A percentile compares a stretch with the other conserved stretches of the same genome.
Evolutionary conservation across 495 filamentous ascomycete genomes (phyloP).

Genomic region (Filosporella fistucella): DNA sequence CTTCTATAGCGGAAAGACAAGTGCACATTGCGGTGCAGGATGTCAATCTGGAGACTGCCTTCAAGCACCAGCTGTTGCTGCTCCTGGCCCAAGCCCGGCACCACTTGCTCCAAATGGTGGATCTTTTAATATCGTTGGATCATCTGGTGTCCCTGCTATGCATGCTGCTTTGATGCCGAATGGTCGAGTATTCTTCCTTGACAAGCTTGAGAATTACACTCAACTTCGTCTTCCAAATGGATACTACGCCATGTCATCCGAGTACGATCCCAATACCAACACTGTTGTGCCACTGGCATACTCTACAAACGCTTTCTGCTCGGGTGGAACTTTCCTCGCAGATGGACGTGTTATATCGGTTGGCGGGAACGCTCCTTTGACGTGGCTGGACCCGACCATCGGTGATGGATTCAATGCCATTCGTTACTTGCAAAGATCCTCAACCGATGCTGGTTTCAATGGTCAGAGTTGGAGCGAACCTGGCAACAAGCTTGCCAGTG

Average conservation of each 20-base stretch:
- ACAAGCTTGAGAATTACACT: slow-evolving; percentile 61
- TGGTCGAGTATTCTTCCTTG: slow-evolving; percentile 55
- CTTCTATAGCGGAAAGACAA: slow-evolving; percentile 25
- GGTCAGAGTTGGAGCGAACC: slow-evolving; percentile 52
- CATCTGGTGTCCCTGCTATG: slow-evolving; percentile 60
- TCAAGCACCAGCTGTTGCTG: slow-evolving; percentile 24
- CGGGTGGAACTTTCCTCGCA: slow-evolving; percentile 55
- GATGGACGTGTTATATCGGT: slow-evolving; percentile 50
- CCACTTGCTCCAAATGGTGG: slow-evolving; percentile 35
- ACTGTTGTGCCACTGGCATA: slow-evolving; percentile 43
- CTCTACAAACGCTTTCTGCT: slow-evolving; percentile 59
- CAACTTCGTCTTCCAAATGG: slow-evolving; percentile 48
- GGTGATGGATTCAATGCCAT: slow-evolving; percentile 54
- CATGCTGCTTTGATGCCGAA: slow-evolving; percentile 58
- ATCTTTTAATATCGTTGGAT: slow-evolving; percentile 41
- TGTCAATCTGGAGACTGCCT: slow-evolving; percentile 35
- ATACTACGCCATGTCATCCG: slow-evolving; percentile 54
- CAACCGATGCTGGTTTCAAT: slow-evolving; percentile 39
- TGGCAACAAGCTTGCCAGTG: slow-evolving; percentile 46
- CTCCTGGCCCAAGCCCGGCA: slow-evolving; percentile 31
- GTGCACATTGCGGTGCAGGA: slow-evolving; percentile 34
- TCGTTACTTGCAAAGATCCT: slow-evolving; percentile 46
- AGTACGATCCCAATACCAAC: slow-evolving; percentile 52
- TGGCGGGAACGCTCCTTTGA: slow-evolving; percentile 53
- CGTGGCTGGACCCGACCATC: slow-evolving; percentile 52